Evolutionary conservation across 208 protist species (phyloP), one percentile per base, ranked within the genome.

Genomic region (Balamuthia mandrillaris): DNA sequence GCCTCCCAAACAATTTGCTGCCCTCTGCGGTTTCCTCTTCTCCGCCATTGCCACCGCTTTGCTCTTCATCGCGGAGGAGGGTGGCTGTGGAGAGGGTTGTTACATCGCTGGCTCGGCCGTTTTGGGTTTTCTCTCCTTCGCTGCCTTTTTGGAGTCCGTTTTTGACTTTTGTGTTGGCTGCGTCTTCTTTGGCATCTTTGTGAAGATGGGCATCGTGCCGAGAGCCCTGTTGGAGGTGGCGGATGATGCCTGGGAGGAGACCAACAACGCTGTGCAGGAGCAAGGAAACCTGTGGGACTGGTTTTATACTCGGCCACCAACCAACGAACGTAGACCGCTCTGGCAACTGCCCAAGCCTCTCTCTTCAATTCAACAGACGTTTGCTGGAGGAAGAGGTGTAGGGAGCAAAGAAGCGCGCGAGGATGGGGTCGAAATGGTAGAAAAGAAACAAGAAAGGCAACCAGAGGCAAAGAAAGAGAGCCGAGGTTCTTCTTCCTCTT

Each of bases 1-100:
- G 18, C 72, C 85, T 39, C 72, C 72, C 31, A 88, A 88, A 45
- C 85, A 88, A 45, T 88, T 88, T 56, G 85, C 85, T 10, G 45
- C 35, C 6, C 31, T 88, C 21, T 88, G 85, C 33, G 85, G 85
- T 58, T 61, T 84, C 41, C 83, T 74, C 10, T 84, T 88, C 54
- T 88, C 85, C 24, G 74, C 56, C 18, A 44, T 84, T 5, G 74
- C 74, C 45, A 84, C 56, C 21, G 29, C 61, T 37, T 68, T 68
- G 29, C 78, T 84, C 27, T 88, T 88, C 44, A 31, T 42, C 0
- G 72, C 41, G 3, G 33, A n/a, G 6, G 49, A 72, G 10, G 60
- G 33, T 61, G 68, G 68, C 24, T 24, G 58, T 35, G 68, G 68
- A 2, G 68, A 70, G 37, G 52, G 49, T n/a, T 85, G 49, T 21